Conservation (phyloP, 306 rosid genomes). For the Corylus heterophylla region DNA sequence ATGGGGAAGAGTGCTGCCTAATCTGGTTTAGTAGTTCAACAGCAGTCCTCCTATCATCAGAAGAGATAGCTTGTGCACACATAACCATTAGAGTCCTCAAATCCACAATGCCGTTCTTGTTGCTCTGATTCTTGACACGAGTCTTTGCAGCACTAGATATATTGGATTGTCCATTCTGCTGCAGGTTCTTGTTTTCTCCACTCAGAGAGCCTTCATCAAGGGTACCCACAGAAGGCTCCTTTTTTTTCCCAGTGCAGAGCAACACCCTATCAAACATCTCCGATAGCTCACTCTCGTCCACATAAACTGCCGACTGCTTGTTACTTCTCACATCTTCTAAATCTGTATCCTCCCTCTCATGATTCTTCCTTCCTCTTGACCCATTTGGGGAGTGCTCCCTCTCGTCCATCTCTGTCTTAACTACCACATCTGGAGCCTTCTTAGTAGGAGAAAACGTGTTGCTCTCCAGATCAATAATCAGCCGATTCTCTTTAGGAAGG, state of each 20-base stretch:
- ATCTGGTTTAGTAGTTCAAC: slow-evolving; percentile 67
- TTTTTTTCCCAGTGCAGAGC: slow-evolving; percentile 25
- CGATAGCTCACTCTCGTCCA: slow-evolving; percentile 48
- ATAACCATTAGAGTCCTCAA: slow-evolving; percentile 54
- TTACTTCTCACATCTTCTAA: slow-evolving; percentile 51
- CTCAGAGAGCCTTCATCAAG: slow-evolving; percentile 17
- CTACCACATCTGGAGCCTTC: slow-evolving; percentile 26
- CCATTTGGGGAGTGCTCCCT: slow-evolving; percentile 23
- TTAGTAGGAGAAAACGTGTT: slow-evolving; percentile 10
- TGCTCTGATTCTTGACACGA: slow-evolving; percentile 42
- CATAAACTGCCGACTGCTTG: slow-evolving; percentile 48
- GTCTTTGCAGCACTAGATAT: slow-evolving; percentile 32
- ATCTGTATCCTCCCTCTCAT: slow-evolving; percentile 42
- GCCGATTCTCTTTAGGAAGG: slow-evolving; percentile 49
- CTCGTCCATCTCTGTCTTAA: slow-evolving; percentile 38
- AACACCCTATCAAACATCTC: slow-evolving; percentile 58
- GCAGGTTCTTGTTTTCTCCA: slow-evolving; percentile 25
- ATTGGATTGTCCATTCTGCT: slow-evolving; percentile 33
- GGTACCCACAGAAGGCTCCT: neutral
- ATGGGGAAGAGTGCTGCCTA: slow-evolving; percentile 59
- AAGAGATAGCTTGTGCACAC: slow-evolving; percentile 74
- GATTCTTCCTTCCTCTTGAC: slow-evolving; percentile 52
- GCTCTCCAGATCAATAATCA: slow-evolving; percentile 37
- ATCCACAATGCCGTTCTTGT: slow-evolving; percentile 55
- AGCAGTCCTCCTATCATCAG: slow-evolving; percentile 56